phyloP scores from a whole-genome alignment of 2,329 filamentous ascomycete genomes.

The Colletotrichum echinochloae region DNA sequence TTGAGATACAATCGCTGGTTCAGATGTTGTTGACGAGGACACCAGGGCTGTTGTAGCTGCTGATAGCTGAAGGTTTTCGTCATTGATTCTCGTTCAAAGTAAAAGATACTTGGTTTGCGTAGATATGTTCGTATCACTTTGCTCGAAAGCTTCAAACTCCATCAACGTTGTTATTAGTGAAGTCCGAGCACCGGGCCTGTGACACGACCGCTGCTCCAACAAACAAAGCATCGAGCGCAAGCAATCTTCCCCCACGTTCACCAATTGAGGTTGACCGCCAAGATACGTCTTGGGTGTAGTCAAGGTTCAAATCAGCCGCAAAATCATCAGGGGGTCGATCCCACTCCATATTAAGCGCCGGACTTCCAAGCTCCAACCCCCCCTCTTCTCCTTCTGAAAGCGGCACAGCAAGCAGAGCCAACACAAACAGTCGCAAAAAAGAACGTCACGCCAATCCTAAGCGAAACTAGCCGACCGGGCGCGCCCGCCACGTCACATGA shows the following conservation, averaged over 20 bases:
- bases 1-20: background rate
- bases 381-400: background rate
- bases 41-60: background rate
- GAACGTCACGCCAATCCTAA: background rate
- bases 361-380: background rate
- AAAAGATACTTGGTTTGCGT: no score
- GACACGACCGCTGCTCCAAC: background rate
- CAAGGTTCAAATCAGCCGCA: constrained; percentile 6
- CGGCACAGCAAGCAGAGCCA: background rate
- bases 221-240: background rate
- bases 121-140: no score
- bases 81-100: no score
- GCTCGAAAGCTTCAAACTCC: no score
- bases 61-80: no score
- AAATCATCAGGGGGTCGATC: background rate
- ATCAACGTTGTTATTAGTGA: no score
- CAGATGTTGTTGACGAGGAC: background rate
- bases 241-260: background rate
- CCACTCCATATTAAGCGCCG: constrained; percentile 13
- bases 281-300: background rate
- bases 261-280: background rate
- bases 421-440: background rate
- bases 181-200: background rate
- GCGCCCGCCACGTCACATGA: constrained; percentile 54
- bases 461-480: background rate